These are phyloP conservation scores for Senecio squalidus DNA, from an alignment of 140 eudicot genomes.

Conservation along the genomic window DNA sequence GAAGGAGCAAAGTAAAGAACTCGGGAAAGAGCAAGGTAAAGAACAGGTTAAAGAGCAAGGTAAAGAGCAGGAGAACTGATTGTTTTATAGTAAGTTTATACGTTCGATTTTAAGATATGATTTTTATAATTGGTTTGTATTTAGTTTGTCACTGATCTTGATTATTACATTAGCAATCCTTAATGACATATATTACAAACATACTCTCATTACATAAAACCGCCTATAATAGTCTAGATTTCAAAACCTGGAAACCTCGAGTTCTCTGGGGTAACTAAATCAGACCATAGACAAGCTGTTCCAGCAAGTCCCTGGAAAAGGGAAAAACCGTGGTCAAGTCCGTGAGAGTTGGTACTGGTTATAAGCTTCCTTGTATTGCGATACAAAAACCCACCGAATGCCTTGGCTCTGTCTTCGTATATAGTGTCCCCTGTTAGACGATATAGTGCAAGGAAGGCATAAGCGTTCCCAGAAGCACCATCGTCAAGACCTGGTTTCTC, in stretches of 20 bases:
- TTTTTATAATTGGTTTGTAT: slow-evolving; percentile 1
- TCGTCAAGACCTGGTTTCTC: slow-evolving; percentile 73
- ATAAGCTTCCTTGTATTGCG: slow-evolving; percentile 32
- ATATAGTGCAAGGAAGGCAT: slow-evolving; percentile 67
- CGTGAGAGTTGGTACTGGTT: slow-evolving; percentile 6
- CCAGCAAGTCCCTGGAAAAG: slow-evolving; percentile 78
- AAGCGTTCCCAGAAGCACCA: slow-evolving; percentile 76
- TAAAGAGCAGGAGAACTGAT: slow-evolving; percentile 16
- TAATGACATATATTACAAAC: background rate
- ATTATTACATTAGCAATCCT: background rate
- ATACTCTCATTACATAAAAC: background rate
- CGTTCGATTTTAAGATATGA: slow-evolving; percentile 15
- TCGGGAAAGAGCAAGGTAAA: background rate
- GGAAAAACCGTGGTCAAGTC: slow-evolving; percentile 38
- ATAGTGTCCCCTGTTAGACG: slow-evolving; percentile 61
- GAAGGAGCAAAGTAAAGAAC: slow-evolving; percentile 15
- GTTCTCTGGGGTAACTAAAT: slow-evolving; percentile 41
- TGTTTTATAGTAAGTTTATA: slow-evolving; percentile 11
- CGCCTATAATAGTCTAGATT: slow-evolving; percentile 18
- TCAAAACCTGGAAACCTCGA: slow-evolving; percentile 85
- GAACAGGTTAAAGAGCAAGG: slow-evolving; percentile 6
- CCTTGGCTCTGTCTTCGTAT: slow-evolving; percentile 75
- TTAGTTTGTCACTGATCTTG: background rate
- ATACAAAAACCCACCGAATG: slow-evolving; percentile 71
- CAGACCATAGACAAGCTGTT: slow-evolving; percentile 73